Evolutionary conservation across 2,329 filamentous ascomycete genomes (phyloP).

Genomic region (Fonsecaea monophora): DNA sequence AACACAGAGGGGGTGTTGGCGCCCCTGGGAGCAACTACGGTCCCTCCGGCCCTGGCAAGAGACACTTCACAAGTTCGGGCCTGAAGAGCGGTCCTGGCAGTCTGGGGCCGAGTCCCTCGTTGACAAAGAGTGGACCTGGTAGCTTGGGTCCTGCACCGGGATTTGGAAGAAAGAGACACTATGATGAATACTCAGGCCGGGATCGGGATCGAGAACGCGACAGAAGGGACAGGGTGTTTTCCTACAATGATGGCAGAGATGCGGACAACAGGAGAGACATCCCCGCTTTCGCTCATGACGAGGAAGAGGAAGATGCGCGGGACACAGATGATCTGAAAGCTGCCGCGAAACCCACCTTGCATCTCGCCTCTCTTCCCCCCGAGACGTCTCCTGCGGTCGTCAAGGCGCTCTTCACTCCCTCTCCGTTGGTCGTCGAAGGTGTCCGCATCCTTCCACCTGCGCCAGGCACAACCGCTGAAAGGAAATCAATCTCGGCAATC

Average conservation of each 20-base stretch:
- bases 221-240: constrained; percentile 29
- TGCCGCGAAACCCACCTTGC: constrained; percentile 62
- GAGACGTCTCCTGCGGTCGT: constrained; percentile 58
- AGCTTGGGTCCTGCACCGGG: constrained; percentile 63
- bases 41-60: constrained; percentile 56
- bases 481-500: constrained; percentile 77
- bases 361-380: constrained; percentile 61
- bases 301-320: constrained; percentile 21
- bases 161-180: constrained; percentile 63
- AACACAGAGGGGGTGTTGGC: constrained; percentile 42
- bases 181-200: constrained; percentile 46
- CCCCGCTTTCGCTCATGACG: constrained; percentile 18
- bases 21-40: constrained; percentile 42
- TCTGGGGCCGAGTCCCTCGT: constrained; percentile 49
- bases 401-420: constrained; percentile 55
- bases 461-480: constrained; percentile 60
- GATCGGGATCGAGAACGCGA: constrained; percentile 46
- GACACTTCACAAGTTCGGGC: constrained; percentile 65
- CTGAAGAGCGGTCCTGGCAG: constrained; percentile 59
- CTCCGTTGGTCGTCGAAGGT: constrained; percentile 70
- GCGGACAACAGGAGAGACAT: constrained; percentile 14
- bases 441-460: constrained; percentile 72
- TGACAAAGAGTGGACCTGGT: constrained; percentile 66
- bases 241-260: constrained; percentile 25
- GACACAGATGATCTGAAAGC: constrained; percentile 51